phyloP scores from a whole-genome alignment of 2,329 filamentous ascomycete genomes.

The Cercospora zeina region DNA sequence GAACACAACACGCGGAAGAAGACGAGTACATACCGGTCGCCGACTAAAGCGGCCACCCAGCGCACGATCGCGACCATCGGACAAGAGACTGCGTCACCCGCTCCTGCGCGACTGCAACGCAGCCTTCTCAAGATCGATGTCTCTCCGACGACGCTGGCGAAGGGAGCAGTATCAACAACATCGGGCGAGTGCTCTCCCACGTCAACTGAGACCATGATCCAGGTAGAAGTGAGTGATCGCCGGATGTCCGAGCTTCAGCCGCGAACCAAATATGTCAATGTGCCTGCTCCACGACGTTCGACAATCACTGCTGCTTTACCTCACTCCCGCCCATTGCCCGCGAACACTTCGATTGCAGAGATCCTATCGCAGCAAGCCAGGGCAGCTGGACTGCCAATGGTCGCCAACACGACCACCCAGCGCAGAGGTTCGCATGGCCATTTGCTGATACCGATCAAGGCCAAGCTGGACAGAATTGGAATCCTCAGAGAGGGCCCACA shows the following conservation, averaged over 20 bases:
- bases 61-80: constrained; percentile 34
- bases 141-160: background rate
- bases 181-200: background rate
- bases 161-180: background rate
- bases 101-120: constrained; percentile 23
- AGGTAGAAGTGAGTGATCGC: constrained; percentile 1
- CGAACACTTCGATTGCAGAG: constrained; percentile 17
- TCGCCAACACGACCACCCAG: constrained; percentile 27
- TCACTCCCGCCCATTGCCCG: background rate
- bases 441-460: constrained; percentile 30
- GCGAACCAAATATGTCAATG: background rate
- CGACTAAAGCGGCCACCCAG: constrained; percentile 36
- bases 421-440: constrained; percentile 29
- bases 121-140: constrained; percentile 19
- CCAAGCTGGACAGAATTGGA: constrained; percentile 27
- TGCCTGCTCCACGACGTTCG: background rate
- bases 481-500: constrained; percentile 19
- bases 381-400: constrained; percentile 24
- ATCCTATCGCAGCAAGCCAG: constrained; percentile 25
- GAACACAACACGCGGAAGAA: constrained; percentile 32
- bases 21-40: constrained; percentile 38
- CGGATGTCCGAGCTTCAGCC: background rate
- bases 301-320: background rate
- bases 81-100: constrained; percentile 18
- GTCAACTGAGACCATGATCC: constrained; percentile 17